Evolutionary conservation across 257 asterid genomes (phyloP).

Genomic region (Agastache rugosa): DNA sequence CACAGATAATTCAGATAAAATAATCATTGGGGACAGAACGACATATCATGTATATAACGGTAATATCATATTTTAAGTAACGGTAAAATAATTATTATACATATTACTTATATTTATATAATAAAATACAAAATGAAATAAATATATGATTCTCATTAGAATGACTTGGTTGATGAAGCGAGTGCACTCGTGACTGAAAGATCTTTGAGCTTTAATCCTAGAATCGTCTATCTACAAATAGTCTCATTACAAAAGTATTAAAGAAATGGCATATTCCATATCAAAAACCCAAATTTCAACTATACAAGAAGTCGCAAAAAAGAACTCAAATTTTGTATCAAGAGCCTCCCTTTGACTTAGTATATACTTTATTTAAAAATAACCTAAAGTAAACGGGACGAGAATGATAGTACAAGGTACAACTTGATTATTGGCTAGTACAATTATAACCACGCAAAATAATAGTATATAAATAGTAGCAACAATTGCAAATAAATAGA

Average conservation of each 20-base stretch:
- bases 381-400: conserved; percentile 21
- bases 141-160: too few relatives aligned
- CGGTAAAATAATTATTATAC: too few relatives aligned
- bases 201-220: background rate
- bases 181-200: background rate
- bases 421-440: conserved; percentile 31
- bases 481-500: conserved; percentile 29
- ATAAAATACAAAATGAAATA: too few relatives aligned
- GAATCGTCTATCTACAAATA: background rate
- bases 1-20: background rate
- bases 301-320: background rate
- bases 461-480: background rate
- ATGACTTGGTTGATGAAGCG: background rate
- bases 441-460: conserved; percentile 2
- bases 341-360: conserved; percentile 16
- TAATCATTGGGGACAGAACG: background rate
- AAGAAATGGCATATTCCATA: background rate
- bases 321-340: background rate
- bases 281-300: background rate
- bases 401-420: conserved; percentile 42
- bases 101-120: too few relatives aligned
- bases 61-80: too few relatives aligned
- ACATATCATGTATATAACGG: background rate
- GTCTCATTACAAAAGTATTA: background rate
- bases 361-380: background rate